Evolutionary conservation across 2,329 filamentous ascomycete genomes (phyloP), one percentile per base, ranked within the genome.

Genomic region (Phialophora macrospora): DNA sequence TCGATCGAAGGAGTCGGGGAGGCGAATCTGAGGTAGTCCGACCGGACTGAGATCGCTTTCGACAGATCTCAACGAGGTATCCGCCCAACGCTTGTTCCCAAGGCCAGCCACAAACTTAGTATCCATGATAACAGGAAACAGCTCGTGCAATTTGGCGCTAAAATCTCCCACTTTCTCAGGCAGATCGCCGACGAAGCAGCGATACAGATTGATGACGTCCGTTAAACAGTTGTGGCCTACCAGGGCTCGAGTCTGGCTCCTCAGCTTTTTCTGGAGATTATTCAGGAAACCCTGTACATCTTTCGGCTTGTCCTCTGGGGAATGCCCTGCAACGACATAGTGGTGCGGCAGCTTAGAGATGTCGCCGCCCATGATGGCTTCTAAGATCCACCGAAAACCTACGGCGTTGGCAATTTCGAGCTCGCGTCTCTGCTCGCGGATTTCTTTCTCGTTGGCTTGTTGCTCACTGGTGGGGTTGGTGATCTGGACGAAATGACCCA

Each of bases 181-280:
- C 20, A 89, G 76, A 6, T 79, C 73, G 1, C 86, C 87, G 60
- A 88, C 81, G 73, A 89, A 88, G 58, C 81, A 83, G 38, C 79
- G 78, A 72, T 86, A 87, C 64, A 89, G 79, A 71, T 88, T 87
- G n/a, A 88, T 79, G 48, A 89, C 72, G 70, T 89, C 87, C 0
- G 83, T 83, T 73, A 89, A 87, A 70, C 87, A 81, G 70, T 89
- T 89, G 75, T 89, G 87, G 0, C 86, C 87, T 1, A 89, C 83
- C 2, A 89, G 71, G 0, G 87, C 78, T 1, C 82, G 80, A 14
- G 81, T 79, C 22, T 79, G 81, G 22, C 75, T 73, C 51, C 78
- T 79, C 12, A 88, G 72, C 4, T 77, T 74, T 4, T 75, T 70
- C 60, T 80, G 77, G 49, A 81, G 60, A 4, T 72, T 61, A 1